phyloP scores from a whole-genome alignment of 257 asterid species.

The Echites panduratus region DNA sequence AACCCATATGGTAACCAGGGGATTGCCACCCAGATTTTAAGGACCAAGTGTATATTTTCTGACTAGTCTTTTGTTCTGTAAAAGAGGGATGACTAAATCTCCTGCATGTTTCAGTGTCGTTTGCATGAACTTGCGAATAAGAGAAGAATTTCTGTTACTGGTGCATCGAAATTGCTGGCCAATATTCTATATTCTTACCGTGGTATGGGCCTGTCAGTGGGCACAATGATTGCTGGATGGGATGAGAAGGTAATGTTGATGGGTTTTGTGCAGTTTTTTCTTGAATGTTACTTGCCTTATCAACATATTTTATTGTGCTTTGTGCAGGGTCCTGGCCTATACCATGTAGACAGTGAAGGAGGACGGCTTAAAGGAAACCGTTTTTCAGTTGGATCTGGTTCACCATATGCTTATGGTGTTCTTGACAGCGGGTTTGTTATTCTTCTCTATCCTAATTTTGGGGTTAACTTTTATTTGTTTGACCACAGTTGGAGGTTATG shows the following conservation, averaged over 20 bases:
- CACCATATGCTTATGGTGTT: constrained; percentile 98
- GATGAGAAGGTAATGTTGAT: constrained; percentile 70
- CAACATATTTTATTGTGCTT: constrained; percentile 12
- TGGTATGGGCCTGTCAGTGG: constrained; percentile 95
- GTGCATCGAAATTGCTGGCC: constrained; percentile 87
- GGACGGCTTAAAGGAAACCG: constrained; percentile 91
- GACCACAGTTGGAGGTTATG: not conserved
- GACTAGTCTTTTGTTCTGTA: not conserved
- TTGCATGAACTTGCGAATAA: constrained; percentile 91
- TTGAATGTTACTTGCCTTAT: not conserved
- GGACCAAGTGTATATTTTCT: not conserved
- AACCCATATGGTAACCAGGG: not conserved
- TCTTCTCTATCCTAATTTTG: constrained; percentile 10
- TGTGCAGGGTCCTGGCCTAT: constrained; percentile 85
- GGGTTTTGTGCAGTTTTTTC: constrained; percentile 4
- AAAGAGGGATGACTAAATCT: constrained; percentile 14
- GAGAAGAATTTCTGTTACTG: constrained; percentile 90
- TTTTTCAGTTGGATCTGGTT: constrained; percentile 98
- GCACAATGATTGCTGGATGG: constrained; percentile 99
- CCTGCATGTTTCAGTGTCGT: constrained; percentile 60
- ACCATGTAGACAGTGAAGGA: constrained; percentile 95
- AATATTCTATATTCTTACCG: constrained; percentile 88
- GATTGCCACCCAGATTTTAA: not conserved
- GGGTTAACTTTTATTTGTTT: not conserved
- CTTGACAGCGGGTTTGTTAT: constrained; percentile 72